Percentiles rank a stretch among this genome's conserved stretches.
Evolutionary conservation across 192 early-diverging fungal species (phyloP).

Genomic region (Backusella parvicylindrica): DNA sequence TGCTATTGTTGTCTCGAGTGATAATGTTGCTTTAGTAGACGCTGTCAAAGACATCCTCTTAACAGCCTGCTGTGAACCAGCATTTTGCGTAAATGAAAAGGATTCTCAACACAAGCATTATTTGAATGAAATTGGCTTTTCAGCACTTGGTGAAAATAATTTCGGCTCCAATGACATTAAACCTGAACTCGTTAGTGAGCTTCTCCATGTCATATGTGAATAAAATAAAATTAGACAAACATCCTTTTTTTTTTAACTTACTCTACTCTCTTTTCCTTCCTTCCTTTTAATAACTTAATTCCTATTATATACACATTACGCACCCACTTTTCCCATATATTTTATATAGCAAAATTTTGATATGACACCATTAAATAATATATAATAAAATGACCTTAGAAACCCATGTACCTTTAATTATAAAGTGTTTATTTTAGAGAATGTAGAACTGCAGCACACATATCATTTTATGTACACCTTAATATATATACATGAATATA

Average conservation of each 20-base stretch:
- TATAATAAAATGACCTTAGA: not conserved
- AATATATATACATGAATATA: too few relatives aligned
- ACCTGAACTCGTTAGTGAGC: not conserved
- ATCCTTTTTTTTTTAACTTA: not conserved
- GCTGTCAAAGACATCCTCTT: conserved; percentile 63
- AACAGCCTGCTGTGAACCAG: conserved; percentile 41
- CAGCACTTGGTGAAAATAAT: conserved; percentile 27
- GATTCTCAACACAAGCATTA: conserved; percentile 39
- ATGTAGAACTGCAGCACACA: too few relatives aligned
- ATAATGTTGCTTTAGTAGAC: conserved; percentile 56
- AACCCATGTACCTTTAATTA: not conserved
- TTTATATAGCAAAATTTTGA: not conserved
- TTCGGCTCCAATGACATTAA: conserved; percentile 1
- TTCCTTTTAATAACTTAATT: not conserved
- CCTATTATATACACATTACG: not conserved
- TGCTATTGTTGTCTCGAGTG: conserved; percentile 54
- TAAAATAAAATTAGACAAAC: not conserved
- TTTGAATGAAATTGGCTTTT: conserved; percentile 44
- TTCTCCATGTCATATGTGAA: conserved; percentile 5
- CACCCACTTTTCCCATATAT: not conserved
- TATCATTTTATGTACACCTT: too few relatives aligned
- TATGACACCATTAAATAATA: not conserved
- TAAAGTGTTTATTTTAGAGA: too few relatives aligned
- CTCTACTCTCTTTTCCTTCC: not conserved
- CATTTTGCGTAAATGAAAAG: conserved; percentile 24